Base-by-base conservation (phyloP, 192 early-diverging fungal species). In the Rhizophlyctis rosea region DNA sequence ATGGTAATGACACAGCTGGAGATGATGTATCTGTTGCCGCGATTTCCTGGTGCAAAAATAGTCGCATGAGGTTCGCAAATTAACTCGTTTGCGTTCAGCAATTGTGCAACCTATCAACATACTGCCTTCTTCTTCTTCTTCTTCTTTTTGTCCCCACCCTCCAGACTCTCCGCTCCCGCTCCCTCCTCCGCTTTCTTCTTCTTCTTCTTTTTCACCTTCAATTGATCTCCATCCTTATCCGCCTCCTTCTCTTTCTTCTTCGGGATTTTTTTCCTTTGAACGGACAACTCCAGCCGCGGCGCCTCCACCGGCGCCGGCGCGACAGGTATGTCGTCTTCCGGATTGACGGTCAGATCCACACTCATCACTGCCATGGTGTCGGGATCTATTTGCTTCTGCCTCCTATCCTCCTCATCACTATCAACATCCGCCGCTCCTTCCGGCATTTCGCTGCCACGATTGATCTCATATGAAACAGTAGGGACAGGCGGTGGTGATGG, bases 361-460 rank as follows among this genome's bases (percentile, higher is more conserved):
- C 72, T 78, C 61, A 71, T 55, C 0, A 78, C 63, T 29, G 70
- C 73, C 13, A 54, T 23, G n/a, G 70, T 75, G 27, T 66, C 69
- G 23, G 59, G 64, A 53, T 76, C 74, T 59, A 67, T 48, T 32
- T 52, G 32, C 57, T 18, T 21, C 23, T 0, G 39, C 14, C 4
- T 64, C 33, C 30, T 25, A 34, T 32, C 54, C 56, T n/a, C 47
- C 27, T 53, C 31, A 18, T 57, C 34, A 2, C 31, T 3, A 35
- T 23, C 24, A 28, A 47, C 62, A 11, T 63, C 60, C 2, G 14
- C 32, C 11, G 58, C 54, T 29, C 68, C 68, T 34, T 61, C 50
- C 2, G 76, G 76, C 61, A 78, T 61, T 47, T 78, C 76, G 47
- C 47, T 68, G 34, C 62, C 61, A 2, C 67, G 57, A 51, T 75